Base-by-base conservation (phyloP, 2,329 filamentous ascomycete genomes). In the Penicillium oxalicum region DNA sequence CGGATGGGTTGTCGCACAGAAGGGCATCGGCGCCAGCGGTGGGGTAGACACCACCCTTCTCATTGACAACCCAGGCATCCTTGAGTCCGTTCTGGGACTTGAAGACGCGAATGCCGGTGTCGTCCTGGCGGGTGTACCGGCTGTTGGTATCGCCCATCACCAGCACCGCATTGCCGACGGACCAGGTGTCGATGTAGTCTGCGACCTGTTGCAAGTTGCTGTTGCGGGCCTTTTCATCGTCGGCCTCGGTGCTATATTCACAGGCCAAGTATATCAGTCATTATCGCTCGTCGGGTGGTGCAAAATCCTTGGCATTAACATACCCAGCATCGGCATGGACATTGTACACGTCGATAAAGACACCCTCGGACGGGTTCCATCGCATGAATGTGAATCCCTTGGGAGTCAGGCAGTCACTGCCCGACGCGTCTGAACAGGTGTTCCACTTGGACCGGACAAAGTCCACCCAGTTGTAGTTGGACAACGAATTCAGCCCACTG, bases 301-400 rank as follows among this genome's bases (percentile, higher is more conserved):
- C 5, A 13, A 7, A 5, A 18, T n/a, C 2, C 35, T 79, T 73
- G 27, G 72, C 77, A 11, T 68, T 62, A 5, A 33, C 52, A 34
- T 59, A 72, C 67, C 81, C 82, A 13, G 83, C 84, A 61, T 87
- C 83, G 1, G 82, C 70, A 62, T 87, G 83, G 5, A 86, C 59
- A 61, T 87, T 86, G 70, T 86, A 86, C 6, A 79, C 70, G 61
- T 86, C 83, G 25, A 83, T 65, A 51, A 77, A 83, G 6, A 80
- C 74, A 12, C 76, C 76, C 33, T 73, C 69, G 7, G 72, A 74
- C 11, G 84, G 56, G 18, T 72, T 66, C 36, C 77, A 65, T 9
- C 81, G 77, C 81, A 86, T 84, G 41, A 81, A 81, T 0, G 82
- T 85, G 64, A 85, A 86, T 11, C 83, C 83, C 65, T 87, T 87